Percentiles rank a stretch among this genome's conserved stretches.
phyloP scores from a whole-genome alignment of 345 rosid species.

The Lepidium aucheri region DNA sequence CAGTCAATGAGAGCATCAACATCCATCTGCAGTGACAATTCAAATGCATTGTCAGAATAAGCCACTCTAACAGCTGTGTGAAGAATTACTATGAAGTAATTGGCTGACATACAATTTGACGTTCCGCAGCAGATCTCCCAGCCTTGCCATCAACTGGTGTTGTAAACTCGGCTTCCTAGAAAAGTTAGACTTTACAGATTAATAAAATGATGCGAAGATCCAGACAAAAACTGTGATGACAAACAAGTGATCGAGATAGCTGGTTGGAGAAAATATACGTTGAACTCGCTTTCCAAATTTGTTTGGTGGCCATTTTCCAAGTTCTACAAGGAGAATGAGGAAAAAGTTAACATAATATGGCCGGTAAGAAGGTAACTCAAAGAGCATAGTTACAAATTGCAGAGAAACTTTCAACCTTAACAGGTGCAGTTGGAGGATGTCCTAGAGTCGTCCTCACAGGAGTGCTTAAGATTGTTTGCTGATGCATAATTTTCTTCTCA shows the following conservation, averaged over 20 bases:
- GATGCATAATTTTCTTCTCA: constrained; percentile 78
- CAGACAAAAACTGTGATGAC: neutral
- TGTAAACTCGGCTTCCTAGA: constrained; percentile 63
- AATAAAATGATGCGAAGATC: neutral
- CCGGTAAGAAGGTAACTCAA: neutral
- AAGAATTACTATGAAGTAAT: neutral
- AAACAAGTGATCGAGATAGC: neutral
- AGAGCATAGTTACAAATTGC: constrained; percentile 1
- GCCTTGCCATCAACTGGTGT: constrained; percentile 71
- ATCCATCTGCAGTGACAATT: constrained; percentile 53
- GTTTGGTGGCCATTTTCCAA: constrained; percentile 80
- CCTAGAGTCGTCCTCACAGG: constrained; percentile 52
- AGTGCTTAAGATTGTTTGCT: constrained; percentile 48
- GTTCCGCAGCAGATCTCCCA: constrained; percentile 62
- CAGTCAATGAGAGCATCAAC: constrained; percentile 86
- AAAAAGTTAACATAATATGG: neutral
- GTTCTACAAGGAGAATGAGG: constrained; percentile 39
- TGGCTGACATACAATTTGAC: constrained; percentile 63
- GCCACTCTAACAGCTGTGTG: constrained; percentile 1
- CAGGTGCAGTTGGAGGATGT: constrained; percentile 46
- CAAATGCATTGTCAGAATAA: constrained; percentile 12
- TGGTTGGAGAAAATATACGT: constrained; percentile 37
- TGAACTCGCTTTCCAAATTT: constrained; percentile 45
- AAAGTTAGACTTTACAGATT: neutral
- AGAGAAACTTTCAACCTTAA: constrained; percentile 36